Conservation (phyloP, 208 protist genomes). For the Crithidia thermophila region DNA sequence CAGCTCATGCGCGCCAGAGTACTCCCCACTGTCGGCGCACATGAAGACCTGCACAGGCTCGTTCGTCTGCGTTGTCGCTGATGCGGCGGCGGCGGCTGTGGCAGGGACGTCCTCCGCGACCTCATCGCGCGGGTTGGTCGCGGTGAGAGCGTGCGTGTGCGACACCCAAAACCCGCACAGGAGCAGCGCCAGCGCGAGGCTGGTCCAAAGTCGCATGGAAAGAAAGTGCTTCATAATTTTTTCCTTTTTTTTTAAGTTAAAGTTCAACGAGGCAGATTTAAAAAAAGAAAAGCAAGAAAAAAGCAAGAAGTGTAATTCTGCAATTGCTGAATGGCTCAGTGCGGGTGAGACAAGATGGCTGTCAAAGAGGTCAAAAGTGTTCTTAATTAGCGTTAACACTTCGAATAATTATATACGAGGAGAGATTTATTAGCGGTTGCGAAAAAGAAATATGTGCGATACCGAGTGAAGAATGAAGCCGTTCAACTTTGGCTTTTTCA, state of each 20-base stretch:
- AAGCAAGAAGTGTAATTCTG: slow-evolving; percentile 2
- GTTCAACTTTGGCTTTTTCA: too few relatives aligned
- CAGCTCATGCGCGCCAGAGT: slow-evolving; percentile 49
- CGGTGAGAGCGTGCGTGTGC: slow-evolving; percentile 5
- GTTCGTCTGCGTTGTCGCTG: background rate
- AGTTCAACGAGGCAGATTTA: background rate
- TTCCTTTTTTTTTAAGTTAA: background rate
- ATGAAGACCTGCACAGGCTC: slow-evolving; percentile 37
- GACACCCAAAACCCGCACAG: slow-evolving; percentile 8
- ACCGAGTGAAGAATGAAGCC: too few relatives aligned
- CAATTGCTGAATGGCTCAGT: background rate
- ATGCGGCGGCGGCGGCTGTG: background rate
- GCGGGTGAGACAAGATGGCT: too few relatives aligned
- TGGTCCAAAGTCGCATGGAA: background rate
- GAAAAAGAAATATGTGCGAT: too few relatives aligned
- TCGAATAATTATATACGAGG: background rate
- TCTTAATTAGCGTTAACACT: too few relatives aligned
- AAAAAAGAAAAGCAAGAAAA: slow-evolving; percentile 16
- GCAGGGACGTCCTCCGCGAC: too few relatives aligned
- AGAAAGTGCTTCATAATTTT: background rate
- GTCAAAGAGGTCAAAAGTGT: too few relatives aligned
- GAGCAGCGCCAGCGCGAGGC: slow-evolving; percentile 25
- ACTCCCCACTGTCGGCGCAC: slow-evolving; percentile 45
- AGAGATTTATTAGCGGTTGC: too few relatives aligned
- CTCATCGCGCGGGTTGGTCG: background rate